Evolutionary conservation across 495 filamentous ascomycete species (phyloP).

Genomic region (Cercophora newfieldiana): DNA sequence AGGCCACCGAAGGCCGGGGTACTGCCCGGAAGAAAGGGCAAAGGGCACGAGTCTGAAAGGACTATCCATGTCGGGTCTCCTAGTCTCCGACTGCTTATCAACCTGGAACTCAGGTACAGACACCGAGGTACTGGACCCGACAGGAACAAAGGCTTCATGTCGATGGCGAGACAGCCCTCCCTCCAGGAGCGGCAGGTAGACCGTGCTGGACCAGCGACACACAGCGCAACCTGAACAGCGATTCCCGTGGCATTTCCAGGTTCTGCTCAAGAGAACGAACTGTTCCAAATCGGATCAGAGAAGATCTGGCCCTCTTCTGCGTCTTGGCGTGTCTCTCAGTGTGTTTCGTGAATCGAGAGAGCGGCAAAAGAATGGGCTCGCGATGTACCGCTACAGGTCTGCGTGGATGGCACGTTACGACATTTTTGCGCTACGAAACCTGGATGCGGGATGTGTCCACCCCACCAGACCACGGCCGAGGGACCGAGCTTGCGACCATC

Average conservation of each 20-base stretch:
- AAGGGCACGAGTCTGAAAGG: background rate
- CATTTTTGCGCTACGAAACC: constrained; percentile 5
- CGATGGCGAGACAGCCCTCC: background rate
- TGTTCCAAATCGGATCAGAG: background rate
- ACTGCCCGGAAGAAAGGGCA: background rate
- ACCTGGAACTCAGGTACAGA: background rate
- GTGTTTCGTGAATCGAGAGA: background rate
- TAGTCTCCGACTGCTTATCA: background rate
- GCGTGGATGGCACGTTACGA: constrained; percentile 9
- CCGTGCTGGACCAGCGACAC: background rate
- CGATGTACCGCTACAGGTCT: background rate
- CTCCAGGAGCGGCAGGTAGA: background rate
- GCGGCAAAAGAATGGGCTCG: background rate
- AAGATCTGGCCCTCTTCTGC: background rate
- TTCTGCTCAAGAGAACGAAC: too few relatives aligned
- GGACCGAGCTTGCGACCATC: constrained; percentile 3
- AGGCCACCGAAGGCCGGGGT: background rate
- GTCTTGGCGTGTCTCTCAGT: background rate
- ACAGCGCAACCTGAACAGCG: background rate
- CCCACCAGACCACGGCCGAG: constrained; percentile 1
- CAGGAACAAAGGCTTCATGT: background rate
- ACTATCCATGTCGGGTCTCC: background rate
- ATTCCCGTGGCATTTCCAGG: background rate
- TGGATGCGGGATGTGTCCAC: constrained; percentile 12
- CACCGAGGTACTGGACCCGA: too few relatives aligned